Conservation (phyloP, 2,329 filamentous ascomycete genomes). For the Cryphonectria carpinicola region DNA sequence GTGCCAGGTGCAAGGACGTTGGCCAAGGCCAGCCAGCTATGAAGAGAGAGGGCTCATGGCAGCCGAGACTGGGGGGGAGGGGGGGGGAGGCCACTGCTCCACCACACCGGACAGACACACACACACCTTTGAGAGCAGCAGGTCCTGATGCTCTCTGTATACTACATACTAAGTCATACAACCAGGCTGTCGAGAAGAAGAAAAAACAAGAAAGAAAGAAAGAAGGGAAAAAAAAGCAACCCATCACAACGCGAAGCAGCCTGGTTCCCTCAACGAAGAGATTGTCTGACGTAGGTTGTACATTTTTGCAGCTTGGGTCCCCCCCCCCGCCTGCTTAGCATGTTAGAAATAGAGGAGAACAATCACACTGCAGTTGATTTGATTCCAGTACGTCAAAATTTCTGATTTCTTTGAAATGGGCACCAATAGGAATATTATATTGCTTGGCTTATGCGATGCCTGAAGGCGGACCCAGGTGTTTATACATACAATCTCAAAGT, state of each 20-base stretch:
- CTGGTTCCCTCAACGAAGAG: neutral
- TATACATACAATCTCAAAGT: neutral
- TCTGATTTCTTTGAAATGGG: neutral
- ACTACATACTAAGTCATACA: too few species aligned
- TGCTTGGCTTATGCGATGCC: neutral
- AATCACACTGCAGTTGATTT: neutral
- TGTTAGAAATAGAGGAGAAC: neutral
- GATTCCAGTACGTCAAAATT: neutral
- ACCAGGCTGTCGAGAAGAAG: neutral
- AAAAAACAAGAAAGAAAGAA: too few species aligned
- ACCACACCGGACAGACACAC: neutral
- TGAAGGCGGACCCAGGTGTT: neutral
- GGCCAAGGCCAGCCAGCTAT: neutral
- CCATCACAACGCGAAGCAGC: neutral
- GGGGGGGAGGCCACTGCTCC: neutral
- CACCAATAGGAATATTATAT: neutral
- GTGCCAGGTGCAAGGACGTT: neutral
- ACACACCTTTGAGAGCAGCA: neutral
- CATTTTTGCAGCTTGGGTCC: too few species aligned
- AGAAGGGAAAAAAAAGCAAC: neutral
- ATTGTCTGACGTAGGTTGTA: neutral
- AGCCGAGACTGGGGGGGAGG: neutral
- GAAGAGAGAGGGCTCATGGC: neutral
- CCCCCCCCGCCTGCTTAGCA: too few species aligned
- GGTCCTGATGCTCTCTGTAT: neutral